phyloP scores from a whole-genome alignment of 495 filamentous ascomycete genomes.

The Pseudoneurospora amorphoporcata region DNA sequence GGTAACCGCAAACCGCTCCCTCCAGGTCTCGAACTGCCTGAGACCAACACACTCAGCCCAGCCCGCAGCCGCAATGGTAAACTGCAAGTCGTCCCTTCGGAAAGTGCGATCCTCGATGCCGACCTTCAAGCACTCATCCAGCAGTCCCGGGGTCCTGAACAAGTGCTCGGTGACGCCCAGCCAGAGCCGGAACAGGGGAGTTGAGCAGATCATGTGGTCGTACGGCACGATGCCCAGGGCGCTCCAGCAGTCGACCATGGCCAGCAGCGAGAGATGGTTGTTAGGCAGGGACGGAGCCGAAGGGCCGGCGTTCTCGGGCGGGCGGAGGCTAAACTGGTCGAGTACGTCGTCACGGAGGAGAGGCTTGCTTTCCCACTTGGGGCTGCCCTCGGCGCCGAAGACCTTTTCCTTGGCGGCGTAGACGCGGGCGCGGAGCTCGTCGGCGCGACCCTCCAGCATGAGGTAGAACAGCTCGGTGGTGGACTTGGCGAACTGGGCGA shows the following conservation, averaged over 20 bases:
- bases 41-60: slow-evolving; percentile 91
- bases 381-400: slow-evolving; percentile 45
- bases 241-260: slow-evolving; percentile 99
- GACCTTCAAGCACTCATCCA: slow-evolving; percentile 77
- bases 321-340: slow-evolving; percentile 66
- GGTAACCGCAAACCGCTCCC: slow-evolving; percentile 77
- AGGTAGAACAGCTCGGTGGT: slow-evolving; percentile 94
- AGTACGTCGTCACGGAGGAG: slow-evolving; percentile 74
- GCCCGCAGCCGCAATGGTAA: slow-evolving; percentile 88
- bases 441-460: slow-evolving; percentile 74
- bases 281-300: slow-evolving; percentile 57
- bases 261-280: slow-evolving; percentile 84
- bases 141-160: slow-evolving; percentile 72
- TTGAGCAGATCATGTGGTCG: slow-evolving; percentile 99
- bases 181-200: slow-evolving; percentile 96
- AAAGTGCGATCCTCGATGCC: slow-evolving; percentile 84
- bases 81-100: slow-evolving; percentile 85
- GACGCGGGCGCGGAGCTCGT: slow-evolving; percentile 73
- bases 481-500: slow-evolving; percentile 81
- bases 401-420: slow-evolving; percentile 70
- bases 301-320: slow-evolving; percentile 18
- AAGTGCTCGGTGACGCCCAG: slow-evolving; percentile 94
- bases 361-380: slow-evolving; percentile 48
- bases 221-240: slow-evolving; percentile 88
- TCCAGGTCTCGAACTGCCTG: slow-evolving; percentile 83